phyloP scores from a whole-genome alignment of 2,329 filamentous ascomycete genomes.

The Aurifilum marmelostoma region DNA sequence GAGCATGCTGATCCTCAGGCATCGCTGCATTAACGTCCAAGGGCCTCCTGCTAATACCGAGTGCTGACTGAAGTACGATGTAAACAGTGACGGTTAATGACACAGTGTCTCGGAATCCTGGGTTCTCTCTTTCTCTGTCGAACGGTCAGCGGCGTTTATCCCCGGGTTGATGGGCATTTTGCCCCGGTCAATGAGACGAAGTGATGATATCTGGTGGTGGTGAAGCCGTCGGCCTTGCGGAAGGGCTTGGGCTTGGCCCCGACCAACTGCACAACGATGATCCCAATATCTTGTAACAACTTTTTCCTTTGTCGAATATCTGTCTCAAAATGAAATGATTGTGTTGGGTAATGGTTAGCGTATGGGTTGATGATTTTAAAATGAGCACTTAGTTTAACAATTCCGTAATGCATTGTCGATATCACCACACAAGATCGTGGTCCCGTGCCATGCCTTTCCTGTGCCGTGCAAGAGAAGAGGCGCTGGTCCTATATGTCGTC shows the following conservation, averaged over 20 bases:
- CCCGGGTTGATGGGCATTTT: not conserved
- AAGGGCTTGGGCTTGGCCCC: not conserved
- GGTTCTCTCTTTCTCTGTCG: not conserved
- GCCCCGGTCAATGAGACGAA: conserved; percentile 13
- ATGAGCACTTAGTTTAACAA: not conserved
- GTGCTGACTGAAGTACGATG: conserved; percentile 29
- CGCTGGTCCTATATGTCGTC: conserved; percentile 11
- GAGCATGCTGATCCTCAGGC: not conserved
- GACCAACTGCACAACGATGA: not conserved
- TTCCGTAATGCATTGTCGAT: not conserved
- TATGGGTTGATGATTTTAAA: conserved; percentile 1
- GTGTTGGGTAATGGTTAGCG: not conserved
- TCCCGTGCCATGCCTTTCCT: not conserved
- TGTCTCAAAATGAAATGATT: conserved; percentile 10
- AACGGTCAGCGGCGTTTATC: conserved; percentile 10
- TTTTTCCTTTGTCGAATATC: conserved; percentile 3
- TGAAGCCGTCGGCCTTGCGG: not conserved
- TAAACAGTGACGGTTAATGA: conserved; percentile 28
- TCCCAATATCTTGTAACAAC: conserved; percentile 11
- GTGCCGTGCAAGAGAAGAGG: not conserved
- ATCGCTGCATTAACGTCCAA: conserved; percentile 1
- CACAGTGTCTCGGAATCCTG: not conserved
- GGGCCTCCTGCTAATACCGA: conserved; percentile 24
- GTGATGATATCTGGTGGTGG: conserved; percentile 22
- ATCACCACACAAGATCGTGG: not conserved